Evolutionary conservation across 2,329 filamentous ascomycete species (phyloP), one percentile per base, ranked within the genome.

Genomic region (Coniochaeta prunicola): DNA sequence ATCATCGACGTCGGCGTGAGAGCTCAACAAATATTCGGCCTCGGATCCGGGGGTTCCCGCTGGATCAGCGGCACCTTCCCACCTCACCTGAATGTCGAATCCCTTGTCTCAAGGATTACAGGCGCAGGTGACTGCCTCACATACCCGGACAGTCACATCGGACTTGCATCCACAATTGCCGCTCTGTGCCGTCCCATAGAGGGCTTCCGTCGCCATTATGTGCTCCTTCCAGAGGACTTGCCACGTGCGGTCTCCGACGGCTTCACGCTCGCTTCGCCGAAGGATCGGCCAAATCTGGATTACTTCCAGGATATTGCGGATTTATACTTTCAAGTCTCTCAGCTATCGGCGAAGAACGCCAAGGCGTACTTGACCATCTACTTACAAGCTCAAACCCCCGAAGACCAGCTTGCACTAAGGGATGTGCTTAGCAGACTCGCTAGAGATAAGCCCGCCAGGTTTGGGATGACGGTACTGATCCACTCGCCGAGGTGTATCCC

Each of bases 51-150:
- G 21, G 58, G 59, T 15, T 42, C 59, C 7, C 40, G 61, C 15
- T 57, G 57, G 59, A 58, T 61, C 36, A 59, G 55, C 4, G 60
- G 60, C 31, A 63, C 62, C 1, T 63, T 59, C 8, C 58, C 61
- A 10, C 59, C 62, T 4, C 62, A 63, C 8, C 31, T 60, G 1
- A 26, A 33, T 0, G 61, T 59, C 8, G 62, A 63, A 31, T 45
- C 24, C 3, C 56, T 63, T 2, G 33, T 63, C 33, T 53, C 59
- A 8, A 34, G 9, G 28, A 57, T 57, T 1, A 59, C 57, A 1
- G 62, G 59, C 4, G 45, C 50, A 26, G 28, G 61, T 8, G 58
- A 54, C 7, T 59, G 56, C 28, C 50, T 63, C 26, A 60, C 55
- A 0, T 60, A 59, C 21, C 56, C 59, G 6, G 61, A 62, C 58